Evolutionary conservation across 768 basidiomycete genomes (phyloP), one percentile per base, ranked within the genome.

Genomic region (Panaeolus papilionaceus): DNA sequence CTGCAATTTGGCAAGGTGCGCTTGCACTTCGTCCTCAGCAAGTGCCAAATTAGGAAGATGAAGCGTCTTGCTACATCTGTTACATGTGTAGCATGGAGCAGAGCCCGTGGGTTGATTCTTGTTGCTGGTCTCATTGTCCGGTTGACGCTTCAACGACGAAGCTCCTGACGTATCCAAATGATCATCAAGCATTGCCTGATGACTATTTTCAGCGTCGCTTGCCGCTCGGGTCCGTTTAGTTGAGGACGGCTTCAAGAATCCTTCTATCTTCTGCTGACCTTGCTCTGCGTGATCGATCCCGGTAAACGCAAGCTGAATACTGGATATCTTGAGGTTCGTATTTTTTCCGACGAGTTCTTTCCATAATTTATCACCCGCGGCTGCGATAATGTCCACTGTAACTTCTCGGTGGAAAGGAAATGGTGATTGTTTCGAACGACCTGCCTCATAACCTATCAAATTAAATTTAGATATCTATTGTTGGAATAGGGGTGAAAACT

Each of bases 241-340:
- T 83, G 83, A 77, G 64, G 70, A 71, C 64, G 73, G 76, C 74
- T 82, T 85, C 67, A 99, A 88, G 78, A 99, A 99, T 0, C 90
- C 88, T 75, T 97, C 92, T 65, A 99, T 97, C 39, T 86, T 91
- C 68, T 86, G 86, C 76, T 98, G 97, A 12, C 96, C 96, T 0
- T 81, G 78, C 74, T 95, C 94, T 49, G 86, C 78, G 1, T 83
- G 80, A 71, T 92, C 94, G 44, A 98, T 87, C 2, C 93, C 93
- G 6, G 89, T 86, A 72, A 98, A 95, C 4, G 85, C 86, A 45
- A 98, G 82, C 38, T 84, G 81, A 7, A 99, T 85, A 71, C 85
- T 86, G 28, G 90, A 91, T 45, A 98, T 83, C 66, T 92, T 91
- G 78, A 94, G 82, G 1, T 78, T 78, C 14, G 74, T 77, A 73